Percentiles rank a stretch among this genome's conserved stretches.
Conservation (phyloP, 2,329 filamentous ascomycete species). For the Akanthomyces muscarius region DNA sequence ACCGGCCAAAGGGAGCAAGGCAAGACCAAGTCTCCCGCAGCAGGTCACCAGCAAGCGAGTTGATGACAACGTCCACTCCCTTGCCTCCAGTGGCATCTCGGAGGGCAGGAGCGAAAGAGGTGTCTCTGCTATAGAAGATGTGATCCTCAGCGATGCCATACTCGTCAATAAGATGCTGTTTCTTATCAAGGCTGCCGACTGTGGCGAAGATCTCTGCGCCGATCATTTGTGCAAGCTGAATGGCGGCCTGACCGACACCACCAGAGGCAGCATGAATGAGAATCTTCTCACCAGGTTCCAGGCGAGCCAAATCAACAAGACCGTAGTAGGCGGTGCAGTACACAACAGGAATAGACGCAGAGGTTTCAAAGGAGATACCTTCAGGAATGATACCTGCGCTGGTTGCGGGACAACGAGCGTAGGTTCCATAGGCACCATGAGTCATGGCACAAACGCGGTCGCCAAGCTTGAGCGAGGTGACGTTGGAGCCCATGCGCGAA, state of each 20-base stretch:
- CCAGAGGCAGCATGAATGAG: constrained; percentile 39
- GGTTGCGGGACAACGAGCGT: constrained; percentile 30
- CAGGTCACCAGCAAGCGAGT: constrained; percentile 41
- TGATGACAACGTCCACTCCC: constrained; percentile 68
- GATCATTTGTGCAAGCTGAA: constrained; percentile 34
- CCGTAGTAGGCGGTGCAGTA: constrained; percentile 40
- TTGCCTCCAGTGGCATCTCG: constrained; percentile 34
- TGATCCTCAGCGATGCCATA: constrained; percentile 35
- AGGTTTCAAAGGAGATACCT: constrained; percentile 34
- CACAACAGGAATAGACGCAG: constrained; percentile 38
- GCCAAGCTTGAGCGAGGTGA: constrained; percentile 59
- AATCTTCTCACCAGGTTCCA: constrained; percentile 36
- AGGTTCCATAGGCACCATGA: constrained; percentile 32
- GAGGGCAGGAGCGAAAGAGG: constrained; percentile 23
- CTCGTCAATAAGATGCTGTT: constrained; percentile 32
- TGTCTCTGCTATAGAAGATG: constrained; percentile 28
- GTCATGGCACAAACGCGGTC: constrained; percentile 65
- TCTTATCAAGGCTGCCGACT: constrained; percentile 36
- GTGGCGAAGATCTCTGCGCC: constrained; percentile 42
- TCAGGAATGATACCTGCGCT: constrained; percentile 36
- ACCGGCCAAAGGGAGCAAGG: constrained; percentile 41
- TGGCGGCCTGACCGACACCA: constrained; percentile 38
- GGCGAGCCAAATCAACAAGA: constrained; percentile 35
- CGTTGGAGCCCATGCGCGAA: constrained; percentile 52
- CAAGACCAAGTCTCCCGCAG: constrained; percentile 41